Percentiles rank a stretch among this genome's conserved stretches.
These are phyloP conservation scores for Trichosporon inkin DNA, from an alignment of 1,284 basidiomycete genomes.

Conservation along the genomic window DNA sequence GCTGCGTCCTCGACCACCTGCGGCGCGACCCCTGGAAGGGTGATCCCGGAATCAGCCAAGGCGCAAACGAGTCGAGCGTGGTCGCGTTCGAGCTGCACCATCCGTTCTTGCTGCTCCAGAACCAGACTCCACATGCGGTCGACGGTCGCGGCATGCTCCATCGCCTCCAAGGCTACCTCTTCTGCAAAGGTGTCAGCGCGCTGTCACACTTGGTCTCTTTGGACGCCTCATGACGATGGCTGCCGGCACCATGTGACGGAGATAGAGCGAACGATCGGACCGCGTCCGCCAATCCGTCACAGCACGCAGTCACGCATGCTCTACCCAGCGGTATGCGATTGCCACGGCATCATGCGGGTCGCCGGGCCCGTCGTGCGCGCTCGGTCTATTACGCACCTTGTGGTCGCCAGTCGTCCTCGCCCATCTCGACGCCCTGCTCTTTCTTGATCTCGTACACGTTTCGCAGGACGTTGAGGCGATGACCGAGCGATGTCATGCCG, in stretches of 20 bases:
- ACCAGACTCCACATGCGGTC: slow-evolving; percentile 66
- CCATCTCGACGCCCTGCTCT: slow-evolving; percentile 73
- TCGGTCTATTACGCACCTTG: slow-evolving; percentile 63
- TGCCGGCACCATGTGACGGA: not conserved
- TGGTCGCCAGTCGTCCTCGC: slow-evolving; percentile 80
- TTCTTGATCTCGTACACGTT: slow-evolving; percentile 84
- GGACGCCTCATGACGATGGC: not conserved
- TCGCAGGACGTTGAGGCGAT: slow-evolving; percentile 80
- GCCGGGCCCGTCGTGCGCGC: not conserved
- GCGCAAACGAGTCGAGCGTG: slow-evolving; percentile 29
- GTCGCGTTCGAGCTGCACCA: slow-evolving; percentile 37
- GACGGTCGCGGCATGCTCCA: slow-evolving; percentile 52
- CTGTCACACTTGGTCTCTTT: not conserved
- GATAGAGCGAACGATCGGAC: not conserved
- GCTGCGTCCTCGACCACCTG: slow-evolving; percentile 18
- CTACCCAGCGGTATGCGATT: not conserved
- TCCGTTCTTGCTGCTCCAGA: slow-evolving; percentile 61
- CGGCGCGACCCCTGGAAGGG: slow-evolving; percentile 24
- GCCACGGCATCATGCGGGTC: not conserved
- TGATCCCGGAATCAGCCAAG: slow-evolving; percentile 34
- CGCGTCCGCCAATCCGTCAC: not conserved
- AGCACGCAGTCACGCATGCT: not conserved
- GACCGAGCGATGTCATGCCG: slow-evolving; percentile 78
- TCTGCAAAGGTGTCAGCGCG: slow-evolving; percentile 19
- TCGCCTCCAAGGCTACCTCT: slow-evolving; percentile 23